Percentiles rank a stretch among this genome's conserved stretches.
phyloP scores from a whole-genome alignment of 768 basidiomycete genomes.

The Udeniomyces megalosporus region DNA sequence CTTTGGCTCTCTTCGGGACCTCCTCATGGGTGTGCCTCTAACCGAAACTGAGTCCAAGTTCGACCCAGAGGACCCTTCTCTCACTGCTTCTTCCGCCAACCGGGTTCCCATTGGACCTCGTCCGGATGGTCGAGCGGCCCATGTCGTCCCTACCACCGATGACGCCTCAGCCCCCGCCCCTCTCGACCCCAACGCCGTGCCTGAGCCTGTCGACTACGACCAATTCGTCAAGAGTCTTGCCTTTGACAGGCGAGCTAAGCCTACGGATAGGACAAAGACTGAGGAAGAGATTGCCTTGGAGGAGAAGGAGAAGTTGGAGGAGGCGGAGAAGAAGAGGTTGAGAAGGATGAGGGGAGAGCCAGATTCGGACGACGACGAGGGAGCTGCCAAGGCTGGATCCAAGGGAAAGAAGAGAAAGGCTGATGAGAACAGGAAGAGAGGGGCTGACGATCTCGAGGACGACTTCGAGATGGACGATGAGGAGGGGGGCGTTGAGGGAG shows the following conservation, averaged over 20 bases:
- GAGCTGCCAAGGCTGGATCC: conserved; percentile 20
- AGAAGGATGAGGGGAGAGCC: conserved; percentile 72
- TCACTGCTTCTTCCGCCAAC: conserved; percentile 7
- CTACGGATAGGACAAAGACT: conserved; percentile 88
- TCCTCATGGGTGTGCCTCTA: conserved; percentile 41
- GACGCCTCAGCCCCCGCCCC: neutral
- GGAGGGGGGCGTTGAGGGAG: conserved; percentile 11
- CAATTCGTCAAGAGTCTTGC: conserved; percentile 79
- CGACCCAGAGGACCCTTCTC: neutral
- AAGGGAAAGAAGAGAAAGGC: conserved; percentile 32
- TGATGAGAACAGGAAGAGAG: conserved; percentile 13
- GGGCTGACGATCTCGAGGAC: conserved; percentile 78
- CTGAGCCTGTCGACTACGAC: conserved; percentile 57
- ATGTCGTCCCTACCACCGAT: neutral
- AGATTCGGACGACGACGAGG: conserved; percentile 39
- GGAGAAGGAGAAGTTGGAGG: conserved; percentile 69
- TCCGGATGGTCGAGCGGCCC: neutral
- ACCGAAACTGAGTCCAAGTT: conserved; percentile 12
- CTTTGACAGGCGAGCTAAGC: conserved; percentile 81
- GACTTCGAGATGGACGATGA: conserved; percentile 36
- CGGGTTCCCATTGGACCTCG: conserved; percentile 13
- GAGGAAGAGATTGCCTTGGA: conserved; percentile 85
- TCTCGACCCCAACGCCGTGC: conserved; percentile 6
- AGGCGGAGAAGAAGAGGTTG: conserved; percentile 60
- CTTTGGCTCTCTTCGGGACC: conserved; percentile 57